These are phyloP conservation scores for Phlegmacium glaucopus DNA, from an alignment of 768 basidiomycete species.

Conservation along the genomic window DNA sequence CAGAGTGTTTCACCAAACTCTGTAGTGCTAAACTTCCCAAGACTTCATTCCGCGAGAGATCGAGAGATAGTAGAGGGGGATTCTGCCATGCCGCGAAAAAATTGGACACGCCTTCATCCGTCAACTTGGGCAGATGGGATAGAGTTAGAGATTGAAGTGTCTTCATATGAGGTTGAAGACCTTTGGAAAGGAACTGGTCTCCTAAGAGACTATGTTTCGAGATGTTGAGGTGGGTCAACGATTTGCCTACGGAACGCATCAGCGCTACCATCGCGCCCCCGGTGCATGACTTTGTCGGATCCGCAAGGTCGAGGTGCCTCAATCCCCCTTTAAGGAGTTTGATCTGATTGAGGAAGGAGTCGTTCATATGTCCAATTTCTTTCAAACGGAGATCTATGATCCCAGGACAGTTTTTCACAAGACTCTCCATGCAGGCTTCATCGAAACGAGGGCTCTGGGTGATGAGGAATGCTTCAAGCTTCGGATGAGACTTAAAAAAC, in stretches of 20 bases:
- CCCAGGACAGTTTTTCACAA: constrained; percentile 49
- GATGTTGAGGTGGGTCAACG: constrained; percentile 62
- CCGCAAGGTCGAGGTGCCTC: constrained; percentile 65
- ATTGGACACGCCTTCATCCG: constrained; percentile 62
- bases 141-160: constrained; percentile 52
- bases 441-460: constrained; percentile 88
- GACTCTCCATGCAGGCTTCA: constrained; percentile 54
- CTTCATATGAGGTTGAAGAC: constrained; percentile 48
- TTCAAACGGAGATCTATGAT: constrained; percentile 74
- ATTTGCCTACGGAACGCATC: constrained; percentile 49
- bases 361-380: constrained; percentile 70
- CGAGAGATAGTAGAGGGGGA: constrained; percentile 46
- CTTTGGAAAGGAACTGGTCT: constrained; percentile 56
- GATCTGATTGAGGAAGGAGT: constrained; percentile 59
- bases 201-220: constrained; percentile 64
- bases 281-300: constrained; percentile 50
- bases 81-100: constrained; percentile 67
- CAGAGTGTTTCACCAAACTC: constrained; percentile 69
- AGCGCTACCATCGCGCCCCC: constrained; percentile 56
- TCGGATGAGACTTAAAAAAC: constrained; percentile 65
- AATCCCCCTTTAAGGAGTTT: constrained; percentile 37
- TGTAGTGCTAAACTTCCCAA: constrained; percentile 52
- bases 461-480: constrained; percentile 72
- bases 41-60: constrained; percentile 60
- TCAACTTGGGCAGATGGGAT: constrained; percentile 55